These are phyloP conservation scores for Eutrema salsugineum DNA, from an alignment of 441 rosid genomes.

Conservation along the genomic window DNA sequence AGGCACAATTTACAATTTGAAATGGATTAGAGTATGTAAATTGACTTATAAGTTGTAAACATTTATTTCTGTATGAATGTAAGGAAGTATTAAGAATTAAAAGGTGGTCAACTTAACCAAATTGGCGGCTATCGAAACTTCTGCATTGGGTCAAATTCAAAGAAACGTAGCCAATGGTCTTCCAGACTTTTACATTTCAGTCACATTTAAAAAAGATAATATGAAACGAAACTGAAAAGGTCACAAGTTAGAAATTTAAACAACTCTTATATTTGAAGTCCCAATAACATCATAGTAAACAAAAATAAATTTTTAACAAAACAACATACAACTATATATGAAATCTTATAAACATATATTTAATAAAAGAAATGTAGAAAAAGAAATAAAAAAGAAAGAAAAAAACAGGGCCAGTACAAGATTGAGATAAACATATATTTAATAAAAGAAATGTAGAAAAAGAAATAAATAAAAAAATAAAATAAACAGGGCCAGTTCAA, in stretches of 20 bases:
- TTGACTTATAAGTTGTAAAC: too few species aligned
- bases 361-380: too few species aligned
- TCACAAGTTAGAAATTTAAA: background rate
- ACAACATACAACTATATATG: background rate
- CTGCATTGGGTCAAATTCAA: constrained; percentile 22
- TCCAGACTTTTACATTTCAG: background rate
- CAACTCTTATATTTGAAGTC: background rate
- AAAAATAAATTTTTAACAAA: background rate
- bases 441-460: too few species aligned
- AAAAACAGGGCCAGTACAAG: too few species aligned
- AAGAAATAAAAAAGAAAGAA: too few species aligned
- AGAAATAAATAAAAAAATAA: background rate
- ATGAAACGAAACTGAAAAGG: background rate
- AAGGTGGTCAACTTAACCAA: constrained; percentile 19
- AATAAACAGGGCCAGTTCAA: background rate
- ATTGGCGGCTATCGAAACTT: constrained; percentile 26
- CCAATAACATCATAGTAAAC: background rate
- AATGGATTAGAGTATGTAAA: background rate
- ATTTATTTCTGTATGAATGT: background rate
- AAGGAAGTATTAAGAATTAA: background rate
- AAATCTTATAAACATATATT: background rate
- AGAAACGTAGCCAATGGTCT: constrained; percentile 9
- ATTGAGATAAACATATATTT: too few species aligned
- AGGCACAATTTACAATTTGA: background rate
- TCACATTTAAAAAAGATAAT: background rate